Evolutionary conservation across 352 stramenopile species (phyloP).

Genomic region (Plasmopara viticola): DNA sequence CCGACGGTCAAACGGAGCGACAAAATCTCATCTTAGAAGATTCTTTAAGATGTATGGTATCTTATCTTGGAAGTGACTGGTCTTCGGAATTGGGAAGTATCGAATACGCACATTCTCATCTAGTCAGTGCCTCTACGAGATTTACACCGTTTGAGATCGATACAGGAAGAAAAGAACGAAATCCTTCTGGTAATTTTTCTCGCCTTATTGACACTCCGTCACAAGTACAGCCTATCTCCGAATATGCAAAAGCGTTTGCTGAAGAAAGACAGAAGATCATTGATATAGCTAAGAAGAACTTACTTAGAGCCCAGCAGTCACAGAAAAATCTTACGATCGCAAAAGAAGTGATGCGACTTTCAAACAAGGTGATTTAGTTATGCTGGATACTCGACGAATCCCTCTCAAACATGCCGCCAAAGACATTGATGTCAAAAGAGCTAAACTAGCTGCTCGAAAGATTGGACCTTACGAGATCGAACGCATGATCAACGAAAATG

Average conservation of each 20-base stretch:
- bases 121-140: not conserved
- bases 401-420: not conserved
- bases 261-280: constrained; percentile 10
- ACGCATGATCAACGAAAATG: not conserved
- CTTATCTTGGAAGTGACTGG: constrained; percentile 1
- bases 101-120: constrained; percentile 5
- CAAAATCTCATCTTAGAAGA: constrained; percentile 2
- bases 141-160: not conserved
- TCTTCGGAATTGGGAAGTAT: not conserved
- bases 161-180: not conserved
- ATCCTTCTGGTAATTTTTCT: not conserved
- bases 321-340: constrained; percentile 12
- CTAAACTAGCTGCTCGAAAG: constrained; percentile 7
- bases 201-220: not conserved
- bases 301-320: constrained; percentile 5
- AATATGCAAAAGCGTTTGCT: constrained; percentile 7
- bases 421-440: constrained; percentile 10
- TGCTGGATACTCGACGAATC: constrained; percentile 10
- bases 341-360: not conserved
- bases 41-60: constrained; percentile 1
- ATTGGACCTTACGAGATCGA: constrained; percentile 7
- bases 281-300: constrained; percentile 1
- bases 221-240: constrained; percentile 12
- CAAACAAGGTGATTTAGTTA: not conserved
- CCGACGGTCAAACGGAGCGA: constrained; percentile 4